phyloP scores from a whole-genome alignment of 352 stramenopile genomes.

The Globisporangium solare region DNA sequence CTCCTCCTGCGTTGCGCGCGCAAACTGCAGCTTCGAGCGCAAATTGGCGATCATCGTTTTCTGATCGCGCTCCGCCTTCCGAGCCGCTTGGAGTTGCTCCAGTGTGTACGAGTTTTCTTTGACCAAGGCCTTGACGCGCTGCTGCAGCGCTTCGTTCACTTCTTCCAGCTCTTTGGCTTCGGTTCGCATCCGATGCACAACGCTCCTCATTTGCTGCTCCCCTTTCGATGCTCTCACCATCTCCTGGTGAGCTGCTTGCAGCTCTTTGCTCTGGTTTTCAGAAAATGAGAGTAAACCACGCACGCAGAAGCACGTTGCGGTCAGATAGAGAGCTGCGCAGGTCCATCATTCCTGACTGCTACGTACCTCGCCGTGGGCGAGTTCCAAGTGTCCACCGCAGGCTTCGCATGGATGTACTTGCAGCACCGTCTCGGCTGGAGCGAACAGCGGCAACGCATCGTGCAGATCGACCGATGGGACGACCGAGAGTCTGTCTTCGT shows the following conservation, averaged over 20 bases:
- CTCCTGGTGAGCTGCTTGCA: conserved; percentile 55
- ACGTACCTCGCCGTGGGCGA: conserved; percentile 70
- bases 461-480: conserved; percentile 73
- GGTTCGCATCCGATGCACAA: conserved; percentile 57
- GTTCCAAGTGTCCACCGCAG: conserved; percentile 68
- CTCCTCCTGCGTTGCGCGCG: conserved; percentile 60
- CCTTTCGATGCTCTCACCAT: conserved; percentile 61
- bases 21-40: conserved; percentile 64
- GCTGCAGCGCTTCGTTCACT: conserved; percentile 68
- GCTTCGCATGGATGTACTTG: conserved; percentile 68
- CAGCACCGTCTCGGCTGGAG: conserved; percentile 64
- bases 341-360: not conserved
- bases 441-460: conserved; percentile 64
- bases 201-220: conserved; percentile 61
- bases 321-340: not conserved
- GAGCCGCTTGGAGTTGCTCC: conserved; percentile 65
- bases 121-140: conserved; percentile 63
- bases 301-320: too few species aligned
- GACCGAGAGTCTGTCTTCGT: conserved; percentile 41
- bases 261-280: conserved; percentile 50
- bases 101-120: conserved; percentile 79
- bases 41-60: conserved; percentile 58
- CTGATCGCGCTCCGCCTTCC: conserved; percentile 72
- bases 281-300: not conserved
- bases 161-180: conserved; percentile 74